Evolutionary conservation across 805 yeast genomes (phyloP).

Genomic region (Metschnikowia kofuensis): DNA sequence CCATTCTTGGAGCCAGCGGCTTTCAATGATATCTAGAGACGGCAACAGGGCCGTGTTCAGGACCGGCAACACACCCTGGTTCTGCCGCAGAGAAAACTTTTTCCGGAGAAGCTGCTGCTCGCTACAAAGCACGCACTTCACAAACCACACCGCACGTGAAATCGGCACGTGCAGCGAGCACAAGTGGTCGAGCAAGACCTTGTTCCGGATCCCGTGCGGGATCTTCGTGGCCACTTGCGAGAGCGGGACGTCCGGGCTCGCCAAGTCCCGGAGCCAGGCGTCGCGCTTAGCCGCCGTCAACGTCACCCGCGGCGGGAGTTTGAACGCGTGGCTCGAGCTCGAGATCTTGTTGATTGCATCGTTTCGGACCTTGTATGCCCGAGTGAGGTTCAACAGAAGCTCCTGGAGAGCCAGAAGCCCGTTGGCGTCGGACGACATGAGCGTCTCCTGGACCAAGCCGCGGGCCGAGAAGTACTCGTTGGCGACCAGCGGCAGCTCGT

Average conservation of each 20-base stretch:
- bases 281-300: conserved; percentile 83
- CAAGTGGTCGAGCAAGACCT: conserved; percentile 69
- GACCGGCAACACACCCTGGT: not conserved
- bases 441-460: conserved; percentile 49
- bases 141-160: conserved; percentile 86
- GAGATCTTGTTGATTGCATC: conserved; percentile 39
- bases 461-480: conserved; percentile 73
- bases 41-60: conserved; percentile 5
- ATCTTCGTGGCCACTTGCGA: conserved; percentile 68
- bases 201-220: conserved; percentile 87
- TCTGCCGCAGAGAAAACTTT: conserved; percentile 25
- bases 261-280: conserved; percentile 80
- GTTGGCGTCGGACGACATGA: conserved; percentile 34
- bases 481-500: conserved; percentile 57
- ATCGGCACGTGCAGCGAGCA: conserved; percentile 66
- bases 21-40: conserved; percentile 38
- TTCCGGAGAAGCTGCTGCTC: conserved; percentile 30
- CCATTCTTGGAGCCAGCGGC: conserved; percentile 83
- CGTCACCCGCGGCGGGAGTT: conserved; percentile 87
- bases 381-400: conserved; percentile 36
- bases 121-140: conserved; percentile 80
- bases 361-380: conserved; percentile 36
- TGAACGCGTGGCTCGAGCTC: conserved; percentile 43
- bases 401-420: conserved; percentile 36
- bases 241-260: conserved; percentile 64